phyloP scores from a whole-genome alignment of 495 filamentous ascomycete species.

The Usnea hakonensis region DNA sequence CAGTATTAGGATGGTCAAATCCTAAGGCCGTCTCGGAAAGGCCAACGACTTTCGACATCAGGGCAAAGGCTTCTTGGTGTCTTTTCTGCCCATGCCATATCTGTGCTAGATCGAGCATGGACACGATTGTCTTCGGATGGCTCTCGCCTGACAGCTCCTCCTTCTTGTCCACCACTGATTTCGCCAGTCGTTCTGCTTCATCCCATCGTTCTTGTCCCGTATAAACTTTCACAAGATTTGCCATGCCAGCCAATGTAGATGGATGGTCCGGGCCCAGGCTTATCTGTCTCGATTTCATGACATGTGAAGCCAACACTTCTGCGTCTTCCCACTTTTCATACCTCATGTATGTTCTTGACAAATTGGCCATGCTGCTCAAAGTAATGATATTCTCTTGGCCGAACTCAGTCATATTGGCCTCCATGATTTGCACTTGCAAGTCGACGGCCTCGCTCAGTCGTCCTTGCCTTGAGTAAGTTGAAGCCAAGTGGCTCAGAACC shows the following conservation, averaged over 20 bases:
- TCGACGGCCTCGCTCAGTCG: not conserved
- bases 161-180: not conserved
- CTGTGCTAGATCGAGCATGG: not conserved
- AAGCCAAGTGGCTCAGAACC: not conserved
- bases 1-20: not conserved
- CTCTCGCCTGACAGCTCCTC: not conserved
- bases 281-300: not conserved
- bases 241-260: not conserved
- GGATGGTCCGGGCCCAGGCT: not conserved
- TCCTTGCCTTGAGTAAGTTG: not conserved
- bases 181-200: not conserved
- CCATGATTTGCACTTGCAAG: not conserved
- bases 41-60: not conserved
- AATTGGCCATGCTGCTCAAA: not conserved
- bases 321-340: not conserved
- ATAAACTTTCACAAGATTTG: not conserved
- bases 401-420: not conserved
- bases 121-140: not conserved
- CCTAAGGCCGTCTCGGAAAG: not conserved
- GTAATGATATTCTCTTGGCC: not conserved
- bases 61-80: not conserved
- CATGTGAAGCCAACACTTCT: not conserved
- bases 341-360: not conserved
- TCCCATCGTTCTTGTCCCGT: slow-evolving; percentile 8
- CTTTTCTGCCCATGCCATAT: not conserved